Percentiles rank a stretch among this genome's conserved stretches.
Evolutionary conservation across 371 early-diverging fungal species (phyloP).

Genomic region (Zychaea mexicana): DNA sequence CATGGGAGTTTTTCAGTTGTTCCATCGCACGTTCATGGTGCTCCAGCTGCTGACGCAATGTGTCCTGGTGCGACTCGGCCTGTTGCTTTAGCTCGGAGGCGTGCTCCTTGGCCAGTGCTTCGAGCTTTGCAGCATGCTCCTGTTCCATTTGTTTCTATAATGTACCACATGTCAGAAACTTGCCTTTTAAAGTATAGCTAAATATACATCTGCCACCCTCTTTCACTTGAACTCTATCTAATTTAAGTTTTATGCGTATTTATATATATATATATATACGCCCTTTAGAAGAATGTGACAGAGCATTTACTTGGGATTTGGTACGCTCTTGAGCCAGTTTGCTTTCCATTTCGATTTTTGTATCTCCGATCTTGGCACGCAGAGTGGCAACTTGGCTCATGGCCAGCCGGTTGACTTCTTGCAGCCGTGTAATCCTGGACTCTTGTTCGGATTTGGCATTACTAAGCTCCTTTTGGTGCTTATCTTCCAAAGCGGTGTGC

Average conservation of each 20-base stretch:
- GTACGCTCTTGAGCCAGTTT: conserved; percentile 5
- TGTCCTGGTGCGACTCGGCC: conserved; percentile 9
- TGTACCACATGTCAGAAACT: not conserved
- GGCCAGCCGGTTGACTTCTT: conserved; percentile 7
- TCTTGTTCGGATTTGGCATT: not conserved
- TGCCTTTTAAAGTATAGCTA: not conserved
- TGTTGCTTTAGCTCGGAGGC: conserved; percentile 17
- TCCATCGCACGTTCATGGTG: not conserved
- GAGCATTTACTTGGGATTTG: conserved; percentile 11
- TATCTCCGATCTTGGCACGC: conserved; percentile 8
- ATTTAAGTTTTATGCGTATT: no score
- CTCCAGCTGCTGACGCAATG: conserved; percentile 16
- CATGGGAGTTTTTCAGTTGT: not conserved
- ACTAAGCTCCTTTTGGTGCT: conserved; percentile 1
- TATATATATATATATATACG: no score
- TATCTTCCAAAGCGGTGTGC: not conserved
- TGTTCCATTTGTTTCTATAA: conserved; percentile 11
- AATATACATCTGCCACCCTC: no score
- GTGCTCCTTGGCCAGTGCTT: conserved; percentile 9
- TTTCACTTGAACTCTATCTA: no score
- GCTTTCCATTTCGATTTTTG: conserved; percentile 9
- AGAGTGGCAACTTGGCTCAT: not conserved
- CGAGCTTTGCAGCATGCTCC: not conserved
- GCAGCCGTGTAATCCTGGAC: not conserved
- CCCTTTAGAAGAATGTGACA: no score